phyloP scores from a whole-genome alignment of 176 grass and related monocot species.

The Phyllostachys edulis region DNA sequence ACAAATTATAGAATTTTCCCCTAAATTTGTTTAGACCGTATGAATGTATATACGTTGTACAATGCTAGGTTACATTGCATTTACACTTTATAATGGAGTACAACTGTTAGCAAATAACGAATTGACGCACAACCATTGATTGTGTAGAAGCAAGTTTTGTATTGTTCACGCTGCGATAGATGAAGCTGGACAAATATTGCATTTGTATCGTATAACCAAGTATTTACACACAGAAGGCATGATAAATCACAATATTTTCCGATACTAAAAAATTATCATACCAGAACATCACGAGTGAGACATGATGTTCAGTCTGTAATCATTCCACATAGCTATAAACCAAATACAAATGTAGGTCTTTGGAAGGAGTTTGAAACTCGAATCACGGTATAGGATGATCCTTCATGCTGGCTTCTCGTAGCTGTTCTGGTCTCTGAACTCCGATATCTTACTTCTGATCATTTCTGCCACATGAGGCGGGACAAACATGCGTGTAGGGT shows the following conservation, averaged over 20 bases:
- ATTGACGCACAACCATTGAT: too few species aligned
- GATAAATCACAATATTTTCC: neutral
- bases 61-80: too few species aligned
- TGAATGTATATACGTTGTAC: too few species aligned
- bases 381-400: neutral
- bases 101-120: too few species aligned
- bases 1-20: too few species aligned
- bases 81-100: too few species aligned
- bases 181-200: too few species aligned
- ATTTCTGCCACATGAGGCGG: conserved; percentile 63
- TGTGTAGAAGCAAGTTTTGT: too few species aligned
- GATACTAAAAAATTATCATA: too few species aligned
- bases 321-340: neutral
- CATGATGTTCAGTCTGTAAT: neutral
- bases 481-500: conserved; percentile 85
- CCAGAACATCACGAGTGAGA: neutral
- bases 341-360: neutral
- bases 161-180: too few species aligned
- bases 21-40: too few species aligned
- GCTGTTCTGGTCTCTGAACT: conserved; percentile 88
- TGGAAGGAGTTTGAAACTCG: neutral
- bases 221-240: neutral
- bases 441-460: conserved; percentile 70
- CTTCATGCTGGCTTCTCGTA: conserved; percentile 79
- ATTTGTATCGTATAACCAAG: too few species aligned